Evolutionary conservation across 768 basidiomycete species (phyloP), one percentile per base, ranked within the genome.

Genomic region (Amyloporia xantha): DNA sequence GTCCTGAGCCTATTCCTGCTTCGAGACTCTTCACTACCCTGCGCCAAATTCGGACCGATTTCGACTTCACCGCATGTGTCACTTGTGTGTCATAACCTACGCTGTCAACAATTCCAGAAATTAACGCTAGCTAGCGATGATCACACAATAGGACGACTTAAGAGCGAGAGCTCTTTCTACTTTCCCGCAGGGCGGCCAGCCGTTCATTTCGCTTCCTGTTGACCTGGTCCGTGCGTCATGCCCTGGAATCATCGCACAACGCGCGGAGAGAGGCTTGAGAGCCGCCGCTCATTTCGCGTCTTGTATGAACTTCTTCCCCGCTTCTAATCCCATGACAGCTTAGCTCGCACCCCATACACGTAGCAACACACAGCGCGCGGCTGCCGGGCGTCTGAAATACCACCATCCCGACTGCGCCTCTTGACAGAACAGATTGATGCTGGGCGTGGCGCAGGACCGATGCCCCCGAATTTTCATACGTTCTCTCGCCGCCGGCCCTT

Each of bases 201-300:
- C 42, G 42, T 27, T 27, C 42, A 44, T 44, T 27, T 28, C 42
- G 24, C 41, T 20, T 23, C 12, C 23, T 41, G 20, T 41, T 44
- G 11, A 26, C 42, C 23, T 24, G 12, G 25, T 28, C 10, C 42
- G 6, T 30, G 24, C 20, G 26, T 44, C 42, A 41, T 41, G 40
- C 26, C 15, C 41, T 41, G 41, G 20, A 5, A 13, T 17, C 6
- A 5, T 12, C 19, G 6, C 17, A 3, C 20, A 25, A 23, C 20
- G 10, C 33, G 33, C 19, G 41, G 41, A 13, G 41, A 15, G 41
- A 13, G 15, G 10, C 10, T 40, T 20, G 39, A n/a, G n/a, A 7
- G 41, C 41, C 12, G 10, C 24, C 42, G 12, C 28, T 44, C 23
- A 44, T 44, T 44, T 44, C 42, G 42, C 42, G 25, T 27, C n/a